Base-by-base conservation (phyloP, 2,329 filamentous ascomycete species). In the Leptosphaerulina australis region DNA sequence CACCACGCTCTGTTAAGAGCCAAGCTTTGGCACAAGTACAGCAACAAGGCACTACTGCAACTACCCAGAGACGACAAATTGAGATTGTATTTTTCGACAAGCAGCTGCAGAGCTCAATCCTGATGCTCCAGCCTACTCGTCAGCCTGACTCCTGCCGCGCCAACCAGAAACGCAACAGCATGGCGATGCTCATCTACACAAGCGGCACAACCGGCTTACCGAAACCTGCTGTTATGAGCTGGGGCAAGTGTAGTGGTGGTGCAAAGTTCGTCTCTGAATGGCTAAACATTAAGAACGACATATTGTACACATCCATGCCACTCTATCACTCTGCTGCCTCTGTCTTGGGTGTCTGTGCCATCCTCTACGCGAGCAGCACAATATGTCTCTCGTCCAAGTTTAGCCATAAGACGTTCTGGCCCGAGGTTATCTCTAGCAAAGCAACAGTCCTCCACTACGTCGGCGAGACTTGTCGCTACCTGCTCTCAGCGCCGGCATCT, bases 371-470 rank as follows among this genome's bases (percentile, higher is more conserved):
- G 5, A 70, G 71, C 34, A 40, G 51, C 29, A 66, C 69, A n/a
- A 61, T 71, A 15, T 59, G 56, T 30, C 37, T 71, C 6, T 60
- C 60, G 14, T 56, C 60, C 28, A 66, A 64, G 21, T 74, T 74
- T 60, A 66, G 60, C 22, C 69, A 72, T 54, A 70, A 67, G 20
- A 72, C 64, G 2, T 73, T 74, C 59, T 74, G 72, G 72, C 67
- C 68, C 5, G 71, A 74, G 26, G 59, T 74, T 17, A 57, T 63
- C 24, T 53, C 60, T 18, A 66, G 59, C n/a, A 64, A 70, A 43
- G 69, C 72, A 10, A 73, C 71, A 24, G 62, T 72, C 30, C 60
- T 74, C 26, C 70, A 74, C 25, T 74, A 74, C 53, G 72, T 74
- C 5, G 72, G 72, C 39, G 72, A 74, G 50, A 70, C 70, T 5